phyloP scores from a whole-genome alignment of 2,329 filamentous ascomycete species.

The Ophiocordyceps sinensis region DNA sequence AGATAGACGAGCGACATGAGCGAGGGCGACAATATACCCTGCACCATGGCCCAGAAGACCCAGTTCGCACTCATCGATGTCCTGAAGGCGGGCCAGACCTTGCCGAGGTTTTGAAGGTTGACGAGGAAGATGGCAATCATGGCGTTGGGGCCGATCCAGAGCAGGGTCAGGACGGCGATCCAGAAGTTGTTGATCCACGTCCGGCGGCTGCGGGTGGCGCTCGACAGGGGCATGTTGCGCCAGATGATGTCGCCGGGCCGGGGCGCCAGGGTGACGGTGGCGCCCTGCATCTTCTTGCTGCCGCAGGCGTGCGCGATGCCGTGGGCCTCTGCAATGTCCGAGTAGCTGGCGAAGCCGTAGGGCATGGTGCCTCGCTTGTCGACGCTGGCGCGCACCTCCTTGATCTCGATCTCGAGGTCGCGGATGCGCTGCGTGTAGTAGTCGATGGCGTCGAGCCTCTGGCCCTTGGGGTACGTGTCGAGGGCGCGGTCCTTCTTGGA shows the following conservation, averaged over 20 bases:
- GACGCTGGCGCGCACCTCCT: constrained; percentile 64
- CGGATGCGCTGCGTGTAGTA: constrained; percentile 79
- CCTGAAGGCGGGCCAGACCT: constrained; percentile 66
- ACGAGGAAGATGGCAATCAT: constrained; percentile 89
- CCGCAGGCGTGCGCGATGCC: constrained; percentile 69
- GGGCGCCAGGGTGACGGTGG: constrained; percentile 66
- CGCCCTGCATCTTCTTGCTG: constrained; percentile 66
- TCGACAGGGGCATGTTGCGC: constrained; percentile 72
- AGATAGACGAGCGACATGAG: constrained; percentile 80
- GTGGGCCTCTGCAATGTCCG: constrained; percentile 77
- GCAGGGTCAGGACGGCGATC: constrained; percentile 63
- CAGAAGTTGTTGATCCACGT: constrained; percentile 71
- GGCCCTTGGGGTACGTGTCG: constrained; percentile 45
- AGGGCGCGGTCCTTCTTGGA: constrained; percentile 65
- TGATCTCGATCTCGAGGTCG: constrained; percentile 69
- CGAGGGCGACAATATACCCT: constrained; percentile 82
- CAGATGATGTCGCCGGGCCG: constrained; percentile 88
- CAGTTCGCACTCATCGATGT: constrained; percentile 46
- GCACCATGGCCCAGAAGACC: constrained; percentile 68
- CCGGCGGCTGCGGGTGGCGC: constrained; percentile 54
- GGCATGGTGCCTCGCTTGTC: constrained; percentile 80
- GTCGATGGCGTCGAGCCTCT: constrained; percentile 86
- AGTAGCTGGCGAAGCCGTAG: constrained; percentile 90
- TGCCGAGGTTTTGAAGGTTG: constrained; percentile 66
- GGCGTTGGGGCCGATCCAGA: constrained; percentile 88